These are phyloP conservation scores for Kuraishia ogatae DNA, from an alignment of 805 yeast genomes.

Conservation along the genomic window DNA sequence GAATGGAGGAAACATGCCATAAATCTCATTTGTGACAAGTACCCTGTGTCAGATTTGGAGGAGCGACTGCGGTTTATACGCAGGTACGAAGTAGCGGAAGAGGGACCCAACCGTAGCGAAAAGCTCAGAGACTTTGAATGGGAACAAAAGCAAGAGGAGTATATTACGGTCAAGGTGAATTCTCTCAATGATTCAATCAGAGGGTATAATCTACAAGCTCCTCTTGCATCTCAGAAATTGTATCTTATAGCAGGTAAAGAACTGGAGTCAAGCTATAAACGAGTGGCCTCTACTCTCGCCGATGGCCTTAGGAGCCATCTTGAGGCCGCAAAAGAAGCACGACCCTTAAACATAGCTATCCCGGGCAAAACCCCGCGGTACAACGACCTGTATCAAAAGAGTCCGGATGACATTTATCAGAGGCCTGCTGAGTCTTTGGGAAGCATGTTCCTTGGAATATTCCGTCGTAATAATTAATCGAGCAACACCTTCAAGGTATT, in stretches of 20 bases:
- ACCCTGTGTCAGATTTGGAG: constrained; percentile 12
- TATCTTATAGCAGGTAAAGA: constrained; percentile 39
- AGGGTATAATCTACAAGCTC: constrained; percentile 58
- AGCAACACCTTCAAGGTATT: no score
- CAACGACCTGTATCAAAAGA: constrained; percentile 13
- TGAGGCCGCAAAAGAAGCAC: not conserved
- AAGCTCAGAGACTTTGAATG: constrained; percentile 23
- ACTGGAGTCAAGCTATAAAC: constrained; percentile 25
- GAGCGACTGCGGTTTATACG: constrained; percentile 10
- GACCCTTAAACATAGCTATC: not conserved
- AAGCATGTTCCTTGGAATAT: constrained; percentile 16
- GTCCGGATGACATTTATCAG: constrained; percentile 14
- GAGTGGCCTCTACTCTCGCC: constrained; percentile 19
- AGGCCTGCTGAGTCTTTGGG: constrained; percentile 21
- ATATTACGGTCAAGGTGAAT: constrained; percentile 25
- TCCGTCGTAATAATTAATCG: constrained; percentile 4
- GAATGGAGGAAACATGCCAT: constrained; percentile 29
- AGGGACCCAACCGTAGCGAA: constrained; percentile 4
- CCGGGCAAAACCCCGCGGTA: constrained; percentile 3
- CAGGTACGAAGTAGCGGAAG: constrained; percentile 14
- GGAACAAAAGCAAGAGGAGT: constrained; percentile 24
- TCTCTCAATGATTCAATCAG: constrained; percentile 40
- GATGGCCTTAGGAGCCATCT: constrained; percentile 14
- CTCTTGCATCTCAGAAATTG: constrained; percentile 47
- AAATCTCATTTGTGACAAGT: constrained; percentile 16